Evolutionary conservation across 306 rosid genomes (phyloP).

Genomic region (Notholithocarpus densiflorus): DNA sequence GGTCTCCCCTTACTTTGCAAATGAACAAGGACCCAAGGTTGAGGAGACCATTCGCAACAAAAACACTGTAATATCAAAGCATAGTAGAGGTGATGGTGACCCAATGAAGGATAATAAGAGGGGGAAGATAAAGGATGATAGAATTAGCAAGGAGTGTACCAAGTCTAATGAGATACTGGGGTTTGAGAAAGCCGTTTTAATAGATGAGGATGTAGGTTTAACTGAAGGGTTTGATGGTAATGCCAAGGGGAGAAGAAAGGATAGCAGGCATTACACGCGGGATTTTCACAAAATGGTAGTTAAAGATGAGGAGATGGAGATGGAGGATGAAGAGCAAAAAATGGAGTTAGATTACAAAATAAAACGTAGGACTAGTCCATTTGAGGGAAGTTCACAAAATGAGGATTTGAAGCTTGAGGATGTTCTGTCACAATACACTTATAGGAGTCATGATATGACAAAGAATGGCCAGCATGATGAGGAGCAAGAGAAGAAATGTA

Average conservation of each 20-base stretch:
- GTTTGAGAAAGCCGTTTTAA: background rate
- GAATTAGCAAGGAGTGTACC: background rate
- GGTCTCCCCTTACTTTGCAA: conserved; percentile 20
- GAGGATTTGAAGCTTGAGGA: conserved; percentile 10
- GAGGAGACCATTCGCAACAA: no score
- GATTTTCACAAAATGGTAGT: background rate
- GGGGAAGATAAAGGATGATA: background rate
- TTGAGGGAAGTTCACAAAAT: background rate
- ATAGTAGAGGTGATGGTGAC: background rate
- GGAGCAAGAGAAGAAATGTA: background rate
- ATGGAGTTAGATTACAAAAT: background rate
- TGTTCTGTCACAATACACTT: conserved; percentile 2
- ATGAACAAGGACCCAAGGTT: no score
- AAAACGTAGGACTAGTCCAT: background rate
- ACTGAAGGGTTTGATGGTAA: background rate
- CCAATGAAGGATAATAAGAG: background rate
- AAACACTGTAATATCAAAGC: no score
- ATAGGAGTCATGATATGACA: background rate
- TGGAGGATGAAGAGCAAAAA: background rate
- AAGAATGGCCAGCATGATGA: background rate
- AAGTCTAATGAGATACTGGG: background rate
- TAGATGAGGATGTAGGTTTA: background rate
- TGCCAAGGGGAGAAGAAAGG: background rate
- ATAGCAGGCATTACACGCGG: no score
- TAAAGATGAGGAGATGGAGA: background rate